These are phyloP conservation scores for Leccinum ponderosum DNA, from an alignment of 1,284 basidiomycete species.

Conservation along the genomic window DNA sequence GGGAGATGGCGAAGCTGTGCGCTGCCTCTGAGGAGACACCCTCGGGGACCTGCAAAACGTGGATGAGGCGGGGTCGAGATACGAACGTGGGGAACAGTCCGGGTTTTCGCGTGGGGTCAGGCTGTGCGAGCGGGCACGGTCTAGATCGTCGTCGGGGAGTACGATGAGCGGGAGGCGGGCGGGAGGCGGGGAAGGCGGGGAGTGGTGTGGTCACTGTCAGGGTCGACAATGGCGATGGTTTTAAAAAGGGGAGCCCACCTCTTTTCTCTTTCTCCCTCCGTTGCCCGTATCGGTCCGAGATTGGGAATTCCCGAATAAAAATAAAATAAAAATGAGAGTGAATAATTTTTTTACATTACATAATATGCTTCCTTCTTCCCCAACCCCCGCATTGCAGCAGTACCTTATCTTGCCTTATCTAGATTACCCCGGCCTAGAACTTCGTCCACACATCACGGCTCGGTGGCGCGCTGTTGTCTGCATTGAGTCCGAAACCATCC, in stretches of 20 bases:
- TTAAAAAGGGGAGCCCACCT: conserved; percentile 3
- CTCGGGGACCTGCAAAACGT: conserved; percentile 26
- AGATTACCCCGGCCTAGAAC: conserved; percentile 30
- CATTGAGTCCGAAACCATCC: conserved; percentile 8
- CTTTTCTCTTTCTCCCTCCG: conserved; percentile 15
- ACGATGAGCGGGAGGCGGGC: conserved; percentile 1
- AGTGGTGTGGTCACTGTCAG: conserved; percentile 2
- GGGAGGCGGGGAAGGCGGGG: neutral
- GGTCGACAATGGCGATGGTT: conserved; percentile 14
- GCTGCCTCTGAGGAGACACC: conserved; percentile 14
- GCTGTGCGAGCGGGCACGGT: conserved; percentile 1
- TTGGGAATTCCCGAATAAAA: conserved; percentile 18
- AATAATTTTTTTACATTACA: conserved; percentile 11
- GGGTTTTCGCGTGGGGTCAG: neutral
- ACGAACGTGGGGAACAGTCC: conserved; percentile 30
- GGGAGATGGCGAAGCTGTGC: conserved; percentile 24
- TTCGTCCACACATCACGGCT: neutral
- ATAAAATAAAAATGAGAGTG: neutral
- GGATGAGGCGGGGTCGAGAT: conserved; percentile 24
- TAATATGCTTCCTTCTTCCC: conserved; percentile 11
- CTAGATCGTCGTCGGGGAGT: neutral
- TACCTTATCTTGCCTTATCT: conserved; percentile 28
- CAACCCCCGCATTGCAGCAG: conserved; percentile 21
- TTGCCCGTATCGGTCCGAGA: conserved; percentile 30
- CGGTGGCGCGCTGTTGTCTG: conserved; percentile 5